A percentile compares a stretch with the other conserved stretches of the same genome.
These are phyloP conservation scores for Cladophialophora immunda DNA, from an alignment of 2,329 filamentous ascomycete genomes.

Conservation along the genomic window DNA sequence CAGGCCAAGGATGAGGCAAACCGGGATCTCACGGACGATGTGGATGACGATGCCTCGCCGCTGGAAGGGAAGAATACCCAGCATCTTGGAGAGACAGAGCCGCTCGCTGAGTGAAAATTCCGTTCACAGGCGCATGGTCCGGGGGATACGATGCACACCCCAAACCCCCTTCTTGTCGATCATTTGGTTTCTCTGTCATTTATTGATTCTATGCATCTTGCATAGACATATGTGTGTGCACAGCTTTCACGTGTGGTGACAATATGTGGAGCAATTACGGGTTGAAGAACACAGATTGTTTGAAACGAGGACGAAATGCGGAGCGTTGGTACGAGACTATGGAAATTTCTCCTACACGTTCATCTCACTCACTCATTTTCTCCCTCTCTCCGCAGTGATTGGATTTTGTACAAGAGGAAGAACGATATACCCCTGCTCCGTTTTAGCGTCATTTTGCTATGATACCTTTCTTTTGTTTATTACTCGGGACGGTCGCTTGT, in stretches of 20 bases:
- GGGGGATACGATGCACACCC: not conserved
- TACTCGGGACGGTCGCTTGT: not conserved
- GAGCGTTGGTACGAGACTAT: not conserved
- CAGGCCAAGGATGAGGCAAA: conserved; percentile 51
- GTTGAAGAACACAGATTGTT: not conserved
- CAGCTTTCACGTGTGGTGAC: not conserved
- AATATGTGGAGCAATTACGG: not conserved
- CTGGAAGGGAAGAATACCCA: conserved; percentile 24
- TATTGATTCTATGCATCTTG: not conserved
- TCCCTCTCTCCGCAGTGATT: not conserved
- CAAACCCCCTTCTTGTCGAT: not conserved
- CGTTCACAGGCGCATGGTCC: not conserved
- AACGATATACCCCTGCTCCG: conserved; percentile 16
- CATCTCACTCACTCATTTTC: conserved; percentile 3
- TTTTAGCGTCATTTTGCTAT: conserved; percentile 3
- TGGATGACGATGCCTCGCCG: conserved; percentile 39
- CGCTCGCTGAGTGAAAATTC: conserved; percentile 20
- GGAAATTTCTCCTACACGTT: conserved; percentile 1
- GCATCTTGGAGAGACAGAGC: conserved; percentile 18
- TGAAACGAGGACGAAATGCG: conserved; percentile 5
- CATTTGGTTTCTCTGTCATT: conserved; percentile 1
- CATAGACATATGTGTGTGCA: conserved; percentile 2
- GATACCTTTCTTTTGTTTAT: conserved; percentile 7
- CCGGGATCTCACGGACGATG: conserved; percentile 68
- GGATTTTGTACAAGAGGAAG: conserved; percentile 1